Percentiles rank a stretch among this genome's conserved stretches.
Evolutionary conservation across 2,329 filamentous ascomycete species (phyloP).

Genomic region (Metarhizium sp.): DNA sequence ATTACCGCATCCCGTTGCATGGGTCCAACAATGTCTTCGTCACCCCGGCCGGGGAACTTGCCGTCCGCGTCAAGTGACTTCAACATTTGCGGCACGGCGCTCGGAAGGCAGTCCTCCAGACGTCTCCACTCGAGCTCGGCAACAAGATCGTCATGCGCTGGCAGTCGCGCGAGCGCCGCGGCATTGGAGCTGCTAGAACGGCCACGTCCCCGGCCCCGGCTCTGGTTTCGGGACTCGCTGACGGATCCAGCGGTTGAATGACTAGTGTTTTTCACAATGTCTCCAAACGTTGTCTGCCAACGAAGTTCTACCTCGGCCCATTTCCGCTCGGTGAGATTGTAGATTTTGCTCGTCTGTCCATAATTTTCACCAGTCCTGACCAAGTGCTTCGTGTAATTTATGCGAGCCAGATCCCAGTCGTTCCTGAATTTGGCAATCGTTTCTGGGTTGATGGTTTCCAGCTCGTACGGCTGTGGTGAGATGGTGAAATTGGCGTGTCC

Average conservation of each 20-base stretch:
- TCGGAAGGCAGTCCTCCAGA: constrained; percentile 47
- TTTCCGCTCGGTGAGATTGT: constrained; percentile 76
- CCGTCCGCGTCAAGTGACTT: constrained; percentile 61
- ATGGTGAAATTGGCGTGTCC: constrained; percentile 95
- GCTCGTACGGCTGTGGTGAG: constrained; percentile 67
- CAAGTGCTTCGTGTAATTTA: constrained; percentile 83
- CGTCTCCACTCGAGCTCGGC: constrained; percentile 33
- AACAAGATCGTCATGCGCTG: constrained; percentile 27
- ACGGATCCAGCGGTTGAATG: constrained; percentile 16
- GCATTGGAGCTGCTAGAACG: constrained; percentile 33
- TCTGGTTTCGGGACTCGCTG: constrained; percentile 26
- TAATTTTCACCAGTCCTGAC: constrained; percentile 86
- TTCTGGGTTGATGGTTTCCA: constrained; percentile 50
- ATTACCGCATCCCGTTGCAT: constrained; percentile 61
- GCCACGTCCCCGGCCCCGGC: constrained; percentile 27
- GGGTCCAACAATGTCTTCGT: constrained; percentile 87
- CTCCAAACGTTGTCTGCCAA: constrained; percentile 65
- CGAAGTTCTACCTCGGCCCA: constrained; percentile 70
- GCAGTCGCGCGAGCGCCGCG: constrained; percentile 21
- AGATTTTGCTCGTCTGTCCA: constrained; percentile 80
- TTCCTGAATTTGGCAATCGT: constrained; percentile 53
- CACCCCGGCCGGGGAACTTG: constrained; percentile 82
- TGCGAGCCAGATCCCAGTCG: constrained; percentile 75
- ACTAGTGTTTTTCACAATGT: constrained; percentile 45
- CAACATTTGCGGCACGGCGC: constrained; percentile 58